Base-by-base conservation (phyloP, 2,329 filamentous ascomycete species). In the Cryphonectria nitschkei region DNA sequence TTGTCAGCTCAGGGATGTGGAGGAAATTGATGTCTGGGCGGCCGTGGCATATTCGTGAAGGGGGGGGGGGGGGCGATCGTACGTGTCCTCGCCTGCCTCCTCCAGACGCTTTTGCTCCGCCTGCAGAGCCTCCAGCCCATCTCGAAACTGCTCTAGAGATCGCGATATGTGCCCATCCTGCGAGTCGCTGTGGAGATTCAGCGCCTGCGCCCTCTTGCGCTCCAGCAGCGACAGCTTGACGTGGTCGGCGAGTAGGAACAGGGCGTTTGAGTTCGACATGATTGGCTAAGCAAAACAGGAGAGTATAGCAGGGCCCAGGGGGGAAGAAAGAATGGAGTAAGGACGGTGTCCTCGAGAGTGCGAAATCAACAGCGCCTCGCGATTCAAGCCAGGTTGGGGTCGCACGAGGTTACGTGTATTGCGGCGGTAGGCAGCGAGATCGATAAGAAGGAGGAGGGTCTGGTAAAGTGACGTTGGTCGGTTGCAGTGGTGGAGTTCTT, bases 171-270 rank as follows among this genome's bases (percentile, higher is more conserved):
- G 93, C 56, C 92, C 92, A 82, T 98, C 94, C 81, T 97, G 93
- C 29, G 91, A 90, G 78, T 92, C 92, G 66, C 89, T 89, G 71
- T 94, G 89, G 69, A 97, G 88, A 75, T 94, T 90, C 61, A 97
- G 87, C 19, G 90, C 92, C 76, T 93, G 89, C 65, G 95, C 94
- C 71, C 95, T 91, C 82, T 97, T 92, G 71, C 95, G 90, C 84
- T 98, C 96, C 37, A 98, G 90, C 22, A 99, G 87, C 19, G 95
- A 97, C 73, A 98, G 89, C 83, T 98, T 98, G 86, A 98, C 93
- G 82, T 98, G 95, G 83, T 99, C 96, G 77, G 95, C 94, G 70
- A 98, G 89, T 68, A 98, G 91, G 80, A 95, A 94, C 75, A 98
- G 91, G 81, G 98, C 95, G 78, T 89, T 90, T 54, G 87, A 82